Evolutionary conservation across 2,329 filamentous ascomycete genomes (phyloP), one percentile per base, ranked within the genome.

Genomic region (Diaporthe batatas): DNA sequence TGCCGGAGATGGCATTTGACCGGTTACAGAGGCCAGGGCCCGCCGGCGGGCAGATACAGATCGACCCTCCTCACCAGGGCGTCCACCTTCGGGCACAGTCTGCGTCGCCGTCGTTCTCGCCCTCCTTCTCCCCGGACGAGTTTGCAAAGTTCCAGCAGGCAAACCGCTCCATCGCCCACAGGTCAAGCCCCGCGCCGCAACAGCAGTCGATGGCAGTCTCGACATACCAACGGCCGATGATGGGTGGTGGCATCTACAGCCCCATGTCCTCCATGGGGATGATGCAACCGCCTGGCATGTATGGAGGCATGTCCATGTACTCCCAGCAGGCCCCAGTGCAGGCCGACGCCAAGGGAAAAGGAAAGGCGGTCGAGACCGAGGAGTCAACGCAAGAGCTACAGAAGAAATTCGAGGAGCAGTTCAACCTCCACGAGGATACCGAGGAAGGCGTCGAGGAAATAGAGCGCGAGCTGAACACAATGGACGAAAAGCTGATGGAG

Each of bases 331-430:
- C 54, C 1, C 68, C 73, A 32, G 18, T 83, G 77, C 80, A 86
- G 78, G 83, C 80, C 77, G 78, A 84, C 78, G 78, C 84, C 65
- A 93, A 95, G 82, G 94, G 93, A 73, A 98, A 98, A 81, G 95
- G 93, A 51, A 97, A 97, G 83, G 90, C 98, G 84, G 92, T 98
- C 16, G 96, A 98, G 84, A 89, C 98, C 32, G 94, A 98, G 80
- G 96, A 99, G 78, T 36, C 55, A 16, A 97, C 80, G 75, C 86
- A 91, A 74, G 89, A 92, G 79, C 84, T 88, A 77, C 82, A 87
- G 75, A 81, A 83, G 36, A 78, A 82, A 72, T 80, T 84, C 54
- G 77, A 78, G 57, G 80, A 82, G 67, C 71, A 81, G 54, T 77
- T 81, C 59, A 85, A 87, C 65, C 82, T 84, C 69, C 85, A 87